Base-by-base conservation (phyloP, 2,329 filamentous ascomycete genomes). In the Stagonosporopsis cucurbitacearum region DNA sequence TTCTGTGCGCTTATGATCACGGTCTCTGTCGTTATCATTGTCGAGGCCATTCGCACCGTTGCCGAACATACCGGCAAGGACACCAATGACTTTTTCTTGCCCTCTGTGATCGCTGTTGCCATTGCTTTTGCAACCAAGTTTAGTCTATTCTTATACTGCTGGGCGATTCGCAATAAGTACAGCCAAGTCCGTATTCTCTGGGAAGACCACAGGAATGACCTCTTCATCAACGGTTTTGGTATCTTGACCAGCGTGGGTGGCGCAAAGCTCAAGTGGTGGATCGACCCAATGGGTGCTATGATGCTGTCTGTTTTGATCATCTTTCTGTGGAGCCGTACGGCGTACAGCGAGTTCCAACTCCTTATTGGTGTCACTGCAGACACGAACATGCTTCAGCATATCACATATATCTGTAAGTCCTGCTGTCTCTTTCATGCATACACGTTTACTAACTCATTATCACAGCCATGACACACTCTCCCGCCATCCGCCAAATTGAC, bases 1-100 rank as follows among this genome's bases (percentile, higher is more conserved):
- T 99, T 99, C 77, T 96, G 92, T 77, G 96, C 96, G 76, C 82
- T 99, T 66, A 98, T 99, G 95, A 92, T 88, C 19, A 82, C 92
- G 9, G 94, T 98, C 7, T 96, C 92, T 0, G 82, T 96, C 63
- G 92, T 98, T 70, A 86, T 99, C 52, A 95, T 99, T 67, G 92
- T 94, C 20, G 91, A 97, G 73, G 92, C 93, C 0, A 82, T 86
- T 25, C 84, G 87, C 51, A 88, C 96, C 54, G 81, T 98, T 2
- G 81, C 79, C 1, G 77, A 81, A 40, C 70, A 74, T 44, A 55
- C 32, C 1, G 81, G 80, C 1, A 76, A 78, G 1, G 77, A 80
- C 0, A 71, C 67, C 0, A 89, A 89, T 65, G 69, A 71, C 2
- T 96, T 97, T 77, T 86, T 93, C 70, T 79, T 96, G 0, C 88